Percentiles rank a stretch among this genome's conserved stretches.
These are phyloP conservation scores for Eudorina sp. DNA, from an alignment of 139 green algal genomes.

Conservation along the genomic window DNA sequence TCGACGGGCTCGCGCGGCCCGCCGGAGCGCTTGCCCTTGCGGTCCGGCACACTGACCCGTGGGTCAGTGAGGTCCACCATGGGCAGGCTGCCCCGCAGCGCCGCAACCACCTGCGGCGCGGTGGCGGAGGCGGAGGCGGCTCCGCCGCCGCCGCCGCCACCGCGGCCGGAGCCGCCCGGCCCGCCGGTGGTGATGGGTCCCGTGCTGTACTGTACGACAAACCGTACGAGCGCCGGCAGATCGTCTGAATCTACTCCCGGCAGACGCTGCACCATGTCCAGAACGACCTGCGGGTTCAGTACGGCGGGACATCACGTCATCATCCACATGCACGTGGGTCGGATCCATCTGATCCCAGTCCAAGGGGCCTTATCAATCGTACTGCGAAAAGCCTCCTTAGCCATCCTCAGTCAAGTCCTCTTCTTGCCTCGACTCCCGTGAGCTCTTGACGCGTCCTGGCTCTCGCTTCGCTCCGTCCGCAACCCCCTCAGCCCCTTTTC, in stretches of 20 bases:
- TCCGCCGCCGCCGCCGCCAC: not conserved
- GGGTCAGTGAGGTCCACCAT: slow-evolving; percentile 49
- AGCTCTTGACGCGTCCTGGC: too few species aligned
- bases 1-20: slow-evolving; percentile 19
- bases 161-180: not conserved
- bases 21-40: slow-evolving; percentile 37
- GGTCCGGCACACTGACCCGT: slow-evolving; percentile 32
- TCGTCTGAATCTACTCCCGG: slow-evolving; percentile 54
- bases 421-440: too few species aligned
- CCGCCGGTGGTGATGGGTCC: not conserved
- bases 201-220: slow-evolving; percentile 22
- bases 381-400: too few species aligned
- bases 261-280: slow-evolving; percentile 39
- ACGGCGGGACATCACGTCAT: too few species aligned
- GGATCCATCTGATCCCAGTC: too few species aligned
- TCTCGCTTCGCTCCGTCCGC: too few species aligned
- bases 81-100: slow-evolving; percentile 39
- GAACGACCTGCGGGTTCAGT: slow-evolving; percentile 21
- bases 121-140: not conserved
- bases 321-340: too few species aligned
- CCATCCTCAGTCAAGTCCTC: too few species aligned
- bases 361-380: too few species aligned
- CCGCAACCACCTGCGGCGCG: slow-evolving; percentile 12
- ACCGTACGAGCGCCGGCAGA: slow-evolving; percentile 52
- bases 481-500: too few species aligned